These are phyloP conservation scores for Kurtzmaniella fragi DNA, from an alignment of 805 yeast species.

Conservation along the genomic window DNA sequence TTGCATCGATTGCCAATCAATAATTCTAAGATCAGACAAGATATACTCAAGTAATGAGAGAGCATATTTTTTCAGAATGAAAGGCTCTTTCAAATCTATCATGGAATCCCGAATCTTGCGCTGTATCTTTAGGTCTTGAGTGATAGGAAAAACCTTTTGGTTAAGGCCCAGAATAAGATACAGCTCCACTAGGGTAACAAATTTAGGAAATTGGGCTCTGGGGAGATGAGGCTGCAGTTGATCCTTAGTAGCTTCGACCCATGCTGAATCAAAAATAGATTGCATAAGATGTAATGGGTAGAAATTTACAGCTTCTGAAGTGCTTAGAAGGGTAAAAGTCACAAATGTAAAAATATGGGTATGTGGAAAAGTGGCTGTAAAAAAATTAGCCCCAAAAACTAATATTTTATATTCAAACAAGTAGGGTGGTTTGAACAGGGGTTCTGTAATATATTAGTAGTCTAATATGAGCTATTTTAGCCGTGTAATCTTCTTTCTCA, in stretches of 20 bases:
- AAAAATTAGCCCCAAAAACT: too few relatives aligned
- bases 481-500: too few relatives aligned
- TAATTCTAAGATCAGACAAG: constrained; percentile 14
- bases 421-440: too few relatives aligned
- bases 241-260: constrained; percentile 1
- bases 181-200: not conserved
- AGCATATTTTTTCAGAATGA: not conserved
- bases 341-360: too few relatives aligned
- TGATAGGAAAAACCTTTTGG: not conserved
- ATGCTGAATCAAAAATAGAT: not conserved
- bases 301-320: too few relatives aligned
- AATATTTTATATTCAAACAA: too few relatives aligned
- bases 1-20: constrained; percentile 9
- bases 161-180: not conserved
- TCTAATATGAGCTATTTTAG: too few relatives aligned
- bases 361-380: too few relatives aligned
- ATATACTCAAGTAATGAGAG: not conserved
- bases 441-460: too few relatives aligned
- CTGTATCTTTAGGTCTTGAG: not conserved
- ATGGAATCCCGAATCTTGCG: not conserved
- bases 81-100: not conserved
- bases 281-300: not conserved
- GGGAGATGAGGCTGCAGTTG: not conserved
- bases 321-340: too few relatives aligned
- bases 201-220: not conserved